Base-by-base conservation (phyloP, 192 early-diverging fungal genomes). In the Coemansia guatemalensis region DNA sequence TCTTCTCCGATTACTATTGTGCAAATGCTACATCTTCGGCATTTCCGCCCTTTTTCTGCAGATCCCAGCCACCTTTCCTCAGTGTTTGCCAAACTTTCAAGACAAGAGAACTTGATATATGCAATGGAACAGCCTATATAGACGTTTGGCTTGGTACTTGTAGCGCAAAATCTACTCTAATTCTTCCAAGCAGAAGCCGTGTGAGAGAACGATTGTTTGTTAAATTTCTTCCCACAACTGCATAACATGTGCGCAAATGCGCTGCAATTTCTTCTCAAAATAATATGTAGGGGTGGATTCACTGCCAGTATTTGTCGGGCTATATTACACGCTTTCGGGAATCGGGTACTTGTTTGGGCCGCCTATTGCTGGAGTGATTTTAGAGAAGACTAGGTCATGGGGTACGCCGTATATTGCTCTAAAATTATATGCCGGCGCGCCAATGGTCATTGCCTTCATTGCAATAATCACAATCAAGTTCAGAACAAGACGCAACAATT, bases 301-400 rank as follows among this genome's bases (percentile, higher is more conserved):
- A 26, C 58, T 80, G 64, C 71, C 77, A 4, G 77, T 80, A 11
- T 71, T 80, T 52, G 78, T 81, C 21, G 78, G 78, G 11, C 65
- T 75, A 8, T 75, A 75, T 44, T 81, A 75, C 62, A 75, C 78
- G 3, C 48, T 75, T 47, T 67, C 78, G 9, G 78, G 78, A 8
- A 27, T 74, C 23, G 78, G 73, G 56, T 81, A 72, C 48, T 32
- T 75, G 59, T 70, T 81, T 58, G 78, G 73, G 62, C 78, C 73
- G 22, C 72, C 78, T 56, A 67, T 81, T 62, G 72, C 73, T 17
- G 78, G 78, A 6, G 66, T 74, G 17, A 71, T 81, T 49, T 66
- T 75, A 11, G 78, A 81, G 58, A 71, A 67, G 44, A 72, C 73
- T 7, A 64, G 52, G 66, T 81, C 78, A 72, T 81, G 78, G 78